Conservation (phyloP, 345 rosid genomes). For the thale cress (Arabidopsis thaliana) region DNA sequence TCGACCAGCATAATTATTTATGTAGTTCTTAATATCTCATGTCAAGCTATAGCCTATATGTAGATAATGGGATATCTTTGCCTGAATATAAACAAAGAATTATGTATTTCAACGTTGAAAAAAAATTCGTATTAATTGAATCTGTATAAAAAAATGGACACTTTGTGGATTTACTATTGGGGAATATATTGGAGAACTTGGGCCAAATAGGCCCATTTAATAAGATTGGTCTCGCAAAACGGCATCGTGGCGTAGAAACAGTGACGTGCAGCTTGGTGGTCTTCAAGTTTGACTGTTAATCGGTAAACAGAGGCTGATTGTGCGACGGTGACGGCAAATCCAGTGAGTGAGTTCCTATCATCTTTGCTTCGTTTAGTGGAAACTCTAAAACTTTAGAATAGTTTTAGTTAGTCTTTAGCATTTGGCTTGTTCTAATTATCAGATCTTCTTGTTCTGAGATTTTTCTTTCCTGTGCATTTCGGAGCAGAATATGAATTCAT, state of each 20-base stretch:
- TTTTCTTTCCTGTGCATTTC: background rate
- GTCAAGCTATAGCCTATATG: background rate
- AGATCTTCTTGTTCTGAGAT: conserved; percentile 9
- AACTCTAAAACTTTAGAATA: background rate
- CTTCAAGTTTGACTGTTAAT: conserved; percentile 22
- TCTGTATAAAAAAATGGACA: background rate
- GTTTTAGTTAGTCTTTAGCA: background rate
- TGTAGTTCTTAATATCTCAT: background rate
- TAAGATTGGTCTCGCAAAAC: background rate
- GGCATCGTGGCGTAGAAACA: background rate
- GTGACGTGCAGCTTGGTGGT: conserved; percentile 12
- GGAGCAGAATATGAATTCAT: background rate
- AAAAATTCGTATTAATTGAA: background rate
- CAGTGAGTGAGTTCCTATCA: background rate
- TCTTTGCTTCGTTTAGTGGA: background rate
- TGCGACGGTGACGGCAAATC: conserved; percentile 36
- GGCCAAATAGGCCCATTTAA: conserved; percentile 32
- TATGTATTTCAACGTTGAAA: background rate
- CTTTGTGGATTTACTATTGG: background rate
- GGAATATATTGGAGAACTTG: background rate
- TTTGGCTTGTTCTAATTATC: background rate
- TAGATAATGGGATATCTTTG: background rate
- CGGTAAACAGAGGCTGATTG: conserved; percentile 36
- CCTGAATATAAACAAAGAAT: background rate
- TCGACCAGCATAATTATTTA: background rate